Evolutionary conservation across 2,329 filamentous ascomycete species (phyloP).

Genomic region (Zymoseptoria ardabiliae): DNA sequence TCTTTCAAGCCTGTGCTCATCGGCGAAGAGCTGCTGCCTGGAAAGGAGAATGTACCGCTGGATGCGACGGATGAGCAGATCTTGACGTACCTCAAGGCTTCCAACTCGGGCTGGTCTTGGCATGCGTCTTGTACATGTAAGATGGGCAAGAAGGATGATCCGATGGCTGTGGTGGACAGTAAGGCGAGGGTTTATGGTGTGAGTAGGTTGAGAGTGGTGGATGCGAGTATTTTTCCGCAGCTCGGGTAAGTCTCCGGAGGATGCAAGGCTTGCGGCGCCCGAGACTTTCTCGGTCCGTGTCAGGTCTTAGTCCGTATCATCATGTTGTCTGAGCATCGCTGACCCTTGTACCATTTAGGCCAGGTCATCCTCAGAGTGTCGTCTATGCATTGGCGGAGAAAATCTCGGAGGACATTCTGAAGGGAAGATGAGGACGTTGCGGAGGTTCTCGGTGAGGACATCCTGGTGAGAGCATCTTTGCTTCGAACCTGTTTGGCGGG

Average conservation of each 20-base stretch:
- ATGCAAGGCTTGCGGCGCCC: too few species aligned
- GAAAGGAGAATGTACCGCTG: not conserved
- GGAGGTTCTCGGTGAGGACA: too few species aligned
- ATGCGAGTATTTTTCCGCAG: too few species aligned
- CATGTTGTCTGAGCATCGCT: too few species aligned
- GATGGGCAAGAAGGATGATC: conserved; percentile 2
- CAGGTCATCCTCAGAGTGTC: conserved; percentile 20
- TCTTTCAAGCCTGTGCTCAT: conserved; percentile 19
- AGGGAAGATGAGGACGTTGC: not conserved
- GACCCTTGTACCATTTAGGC: too few species aligned
- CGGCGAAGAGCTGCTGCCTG: not conserved
- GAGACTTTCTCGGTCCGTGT: too few species aligned
- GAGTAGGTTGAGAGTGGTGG: conserved; percentile 16
- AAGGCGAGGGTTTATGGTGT: conserved; percentile 15
- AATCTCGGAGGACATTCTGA: not conserved
- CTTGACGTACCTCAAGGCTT: not conserved
- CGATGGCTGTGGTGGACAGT: conserved; percentile 15
- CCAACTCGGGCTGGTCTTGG: not conserved
- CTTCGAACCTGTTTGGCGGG: too few species aligned
- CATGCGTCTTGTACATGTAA: not conserved
- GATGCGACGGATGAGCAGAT: not conserved
- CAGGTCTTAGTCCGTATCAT: too few species aligned
- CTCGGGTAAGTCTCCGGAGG: too few species aligned
- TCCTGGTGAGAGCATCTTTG: too few species aligned
- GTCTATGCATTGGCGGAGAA: not conserved